phyloP scores from a whole-genome alignment of 2,329 filamentous ascomycete genomes.

The Colletotrichum chlorophyti region DNA sequence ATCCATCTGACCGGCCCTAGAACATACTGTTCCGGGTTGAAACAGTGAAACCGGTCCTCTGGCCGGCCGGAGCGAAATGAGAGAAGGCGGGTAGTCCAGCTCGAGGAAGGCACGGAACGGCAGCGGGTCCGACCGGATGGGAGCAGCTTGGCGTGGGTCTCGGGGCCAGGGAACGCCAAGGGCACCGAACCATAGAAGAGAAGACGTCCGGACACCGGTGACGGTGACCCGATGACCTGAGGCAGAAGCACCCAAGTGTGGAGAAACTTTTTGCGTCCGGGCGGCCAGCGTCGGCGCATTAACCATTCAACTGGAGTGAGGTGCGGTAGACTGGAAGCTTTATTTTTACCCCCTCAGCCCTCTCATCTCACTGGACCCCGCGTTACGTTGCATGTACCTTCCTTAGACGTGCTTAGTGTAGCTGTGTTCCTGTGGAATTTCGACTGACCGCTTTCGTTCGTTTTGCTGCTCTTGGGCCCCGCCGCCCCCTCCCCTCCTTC shows the following conservation, averaged over 20 bases:
- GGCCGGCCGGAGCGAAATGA: background rate
- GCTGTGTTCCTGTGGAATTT: slow-evolving; percentile 5
- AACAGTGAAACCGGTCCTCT: background rate
- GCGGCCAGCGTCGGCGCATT: slow-evolving; percentile 19
- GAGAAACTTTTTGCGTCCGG: slow-evolving; percentile 3
- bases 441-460: slow-evolving; percentile 27
- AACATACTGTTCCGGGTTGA: too few species aligned
- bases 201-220: too few species aligned
- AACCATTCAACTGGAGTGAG: slow-evolving; percentile 18
- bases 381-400: slow-evolving; percentile 22
- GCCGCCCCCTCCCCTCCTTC: slow-evolving; percentile 19
- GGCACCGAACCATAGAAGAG: too few species aligned
- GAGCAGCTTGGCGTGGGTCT: slow-evolving; percentile 12
- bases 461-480: slow-evolving; percentile 21
- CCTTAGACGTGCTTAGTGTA: slow-evolving; percentile 20
- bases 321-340: slow-evolving; percentile 16
- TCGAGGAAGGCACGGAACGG: slow-evolving; percentile 10
- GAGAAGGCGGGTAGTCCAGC: background rate
- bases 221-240: slow-evolving; percentile 25
- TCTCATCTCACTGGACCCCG: slow-evolving; percentile 16
- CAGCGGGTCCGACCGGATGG: slow-evolving; percentile 17
- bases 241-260: slow-evolving; percentile 22
- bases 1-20: too few species aligned
- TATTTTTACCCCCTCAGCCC: slow-evolving; percentile 18
- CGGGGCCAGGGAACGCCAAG: background rate